Percentiles rank a stretch among this genome's conserved stretches.
phyloP scores from a whole-genome alignment of 257 asterid genomes.

The Lycium barbarum region DNA sequence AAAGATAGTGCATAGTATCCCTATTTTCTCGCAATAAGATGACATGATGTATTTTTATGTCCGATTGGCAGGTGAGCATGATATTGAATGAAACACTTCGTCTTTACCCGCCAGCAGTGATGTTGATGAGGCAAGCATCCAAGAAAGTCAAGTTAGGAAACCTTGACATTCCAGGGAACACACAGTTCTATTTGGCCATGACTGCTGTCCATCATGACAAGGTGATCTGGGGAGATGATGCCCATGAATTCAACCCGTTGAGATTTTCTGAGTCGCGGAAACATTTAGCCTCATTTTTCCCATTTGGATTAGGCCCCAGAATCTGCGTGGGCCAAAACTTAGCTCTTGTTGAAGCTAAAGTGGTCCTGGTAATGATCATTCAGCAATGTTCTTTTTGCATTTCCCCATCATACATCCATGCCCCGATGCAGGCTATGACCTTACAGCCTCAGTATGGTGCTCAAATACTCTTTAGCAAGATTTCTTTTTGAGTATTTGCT shows the following conservation, averaged over 20 bases:
- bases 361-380: slow-evolving; percentile 45
- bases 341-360: slow-evolving; percentile 47
- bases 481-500: slow-evolving; percentile 12
- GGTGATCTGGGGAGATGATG: slow-evolving; percentile 50
- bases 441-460: slow-evolving; percentile 50
- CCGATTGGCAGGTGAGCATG: slow-evolving; percentile 35
- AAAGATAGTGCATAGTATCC: background rate
- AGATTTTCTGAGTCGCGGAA: slow-evolving; percentile 41
- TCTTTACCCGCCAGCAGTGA: slow-evolving; percentile 43
- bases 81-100: slow-evolving; percentile 43
- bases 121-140: slow-evolving; percentile 34
- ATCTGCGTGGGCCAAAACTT: slow-evolving; percentile 50
- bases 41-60: background rate
- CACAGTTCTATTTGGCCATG: slow-evolving; percentile 39
- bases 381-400: slow-evolving; percentile 32
- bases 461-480: slow-evolving; percentile 37
- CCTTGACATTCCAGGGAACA: slow-evolving; percentile 40
- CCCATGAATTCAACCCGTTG: slow-evolving; percentile 47
- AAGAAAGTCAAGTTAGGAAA: slow-evolving; percentile 40
- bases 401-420: slow-evolving; percentile 52
- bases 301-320: slow-evolving; percentile 49
- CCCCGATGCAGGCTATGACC: slow-evolving; percentile 36
- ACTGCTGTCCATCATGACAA: slow-evolving; percentile 45
- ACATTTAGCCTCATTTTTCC: slow-evolving; percentile 45
- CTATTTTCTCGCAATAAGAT: slow-evolving; percentile 10